phyloP scores from a whole-genome alignment of 2,329 filamentous ascomycete genomes.

The Aspergillus sp. region DNA sequence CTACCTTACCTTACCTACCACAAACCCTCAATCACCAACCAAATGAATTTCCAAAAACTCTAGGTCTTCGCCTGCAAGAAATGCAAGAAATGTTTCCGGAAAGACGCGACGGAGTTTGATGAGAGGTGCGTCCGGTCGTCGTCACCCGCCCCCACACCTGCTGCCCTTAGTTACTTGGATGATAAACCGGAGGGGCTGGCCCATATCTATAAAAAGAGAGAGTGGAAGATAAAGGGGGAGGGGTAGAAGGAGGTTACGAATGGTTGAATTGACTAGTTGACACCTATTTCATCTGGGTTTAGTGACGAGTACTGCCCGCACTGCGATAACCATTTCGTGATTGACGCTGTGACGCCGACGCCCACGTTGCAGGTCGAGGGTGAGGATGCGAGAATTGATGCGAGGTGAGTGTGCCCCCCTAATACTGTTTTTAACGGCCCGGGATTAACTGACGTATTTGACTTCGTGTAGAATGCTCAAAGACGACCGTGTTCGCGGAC shows the following conservation, averaged over 20 bases:
- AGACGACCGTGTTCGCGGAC: slow-evolving; percentile 73
- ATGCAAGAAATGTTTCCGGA: slow-evolving; percentile 97
- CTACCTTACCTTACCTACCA: not conserved
- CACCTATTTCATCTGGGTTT: not conserved
- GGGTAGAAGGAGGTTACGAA: not conserved
- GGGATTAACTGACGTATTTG: not conserved
- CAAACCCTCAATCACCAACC: not conserved
- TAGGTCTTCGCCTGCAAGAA: slow-evolving; percentile 89
- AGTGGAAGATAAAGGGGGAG: not conserved
- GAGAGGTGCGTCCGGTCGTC: slow-evolving; percentile 58
- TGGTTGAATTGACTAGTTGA: not conserved
- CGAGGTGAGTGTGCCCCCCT: slow-evolving; percentile 50
- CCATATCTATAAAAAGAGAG: not conserved
- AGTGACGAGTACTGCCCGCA: slow-evolving; percentile 98
- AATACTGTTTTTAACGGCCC: too few species aligned
- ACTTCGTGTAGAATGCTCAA: slow-evolving; percentile 70
- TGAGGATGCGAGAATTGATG: slow-evolving; percentile 83
- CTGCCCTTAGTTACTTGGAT: not conserved
- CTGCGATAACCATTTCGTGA: slow-evolving; percentile 97
- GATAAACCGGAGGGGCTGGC: not conserved
- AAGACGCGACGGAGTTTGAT: slow-evolving; percentile 88
- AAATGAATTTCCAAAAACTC: slow-evolving; percentile 31
- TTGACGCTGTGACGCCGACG: slow-evolving; percentile 84
- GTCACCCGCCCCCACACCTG: not conserved
- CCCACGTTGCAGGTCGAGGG: slow-evolving; percentile 83